These are phyloP conservation scores for Olyra latifolia DNA, from an alignment of 176 grass and related monocot genomes.

Conservation along the genomic window DNA sequence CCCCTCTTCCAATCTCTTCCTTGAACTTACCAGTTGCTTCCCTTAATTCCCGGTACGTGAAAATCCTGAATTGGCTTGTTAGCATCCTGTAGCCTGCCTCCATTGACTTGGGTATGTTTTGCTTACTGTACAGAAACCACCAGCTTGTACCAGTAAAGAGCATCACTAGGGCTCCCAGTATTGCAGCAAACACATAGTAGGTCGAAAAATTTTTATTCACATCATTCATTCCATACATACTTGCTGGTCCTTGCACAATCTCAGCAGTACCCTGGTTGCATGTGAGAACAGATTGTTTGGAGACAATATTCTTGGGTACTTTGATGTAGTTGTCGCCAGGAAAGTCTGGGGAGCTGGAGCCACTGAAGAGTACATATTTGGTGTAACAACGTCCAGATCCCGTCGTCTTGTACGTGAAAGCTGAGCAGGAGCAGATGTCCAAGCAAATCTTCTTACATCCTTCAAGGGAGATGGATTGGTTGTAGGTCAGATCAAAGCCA, in stretches of 20 bases:
- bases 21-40: slow-evolving; percentile 67
- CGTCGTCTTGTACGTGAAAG: slow-evolving; percentile 40
- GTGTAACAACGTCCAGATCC: slow-evolving; percentile 46
- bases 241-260: slow-evolving; percentile 36
- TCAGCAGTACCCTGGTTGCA: slow-evolving; percentile 22
- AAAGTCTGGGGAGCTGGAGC: slow-evolving; percentile 45
- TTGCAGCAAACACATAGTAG: slow-evolving; percentile 52
- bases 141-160: slow-evolving; percentile 57
- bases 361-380: slow-evolving; percentile 60
- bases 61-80: slow-evolving; percentile 60
- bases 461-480: slow-evolving; percentile 24
- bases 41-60: slow-evolving; percentile 55
- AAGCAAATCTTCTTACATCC: slow-evolving; percentile 49
- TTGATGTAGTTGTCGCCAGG: slow-evolving; percentile 55
- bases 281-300: slow-evolving; percentile 23
- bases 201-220: slow-evolving; percentile 42
- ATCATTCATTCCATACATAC: slow-evolving; percentile 36
- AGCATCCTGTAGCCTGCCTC: slow-evolving; percentile 67
- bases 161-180: slow-evolving; percentile 49
- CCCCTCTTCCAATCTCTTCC: slow-evolving; percentile 75
- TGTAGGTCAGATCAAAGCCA: slow-evolving; percentile 54
- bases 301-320: slow-evolving; percentile 44
- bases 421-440: slow-evolving; percentile 40
- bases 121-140: slow-evolving; percentile 61
- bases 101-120: slow-evolving; percentile 45